phyloP scores from a whole-genome alignment of 441 rosid species.

The Populus hybrid region DNA sequence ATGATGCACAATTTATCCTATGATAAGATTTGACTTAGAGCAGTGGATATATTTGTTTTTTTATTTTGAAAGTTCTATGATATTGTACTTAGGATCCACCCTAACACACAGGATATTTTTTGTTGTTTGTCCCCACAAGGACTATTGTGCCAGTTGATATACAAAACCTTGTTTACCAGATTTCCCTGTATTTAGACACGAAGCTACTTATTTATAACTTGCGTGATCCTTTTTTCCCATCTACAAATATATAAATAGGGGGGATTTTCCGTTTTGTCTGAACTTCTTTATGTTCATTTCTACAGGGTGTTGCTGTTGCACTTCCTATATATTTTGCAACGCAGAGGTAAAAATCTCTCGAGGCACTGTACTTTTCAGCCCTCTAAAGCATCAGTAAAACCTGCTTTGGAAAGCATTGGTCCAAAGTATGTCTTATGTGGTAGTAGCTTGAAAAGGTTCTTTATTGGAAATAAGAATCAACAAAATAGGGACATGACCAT shows the following conservation, averaged over 20 bases:
- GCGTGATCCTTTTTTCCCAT: neutral
- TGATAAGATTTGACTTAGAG: neutral
- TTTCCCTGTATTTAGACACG: conserved; percentile 1
- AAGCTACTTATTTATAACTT: neutral
- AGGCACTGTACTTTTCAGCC: conserved; percentile 11
- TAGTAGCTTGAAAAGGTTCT: neutral
- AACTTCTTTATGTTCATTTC: conserved; percentile 21
- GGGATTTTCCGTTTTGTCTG: conserved; percentile 2
- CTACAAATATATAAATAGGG: neutral
- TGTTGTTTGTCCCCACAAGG: neutral
- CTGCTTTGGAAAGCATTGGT: neutral
- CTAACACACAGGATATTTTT: neutral
- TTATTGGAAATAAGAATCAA: neutral
- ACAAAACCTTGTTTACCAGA: neutral
- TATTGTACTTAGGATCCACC: neutral
- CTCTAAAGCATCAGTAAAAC: neutral
- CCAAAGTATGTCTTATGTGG: neutral
- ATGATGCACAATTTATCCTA: neutral
- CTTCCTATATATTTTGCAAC: conserved; percentile 97
- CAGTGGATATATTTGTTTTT: neutral
- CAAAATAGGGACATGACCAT: neutral
- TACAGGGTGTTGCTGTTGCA: conserved; percentile 96
- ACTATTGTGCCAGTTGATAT: neutral
- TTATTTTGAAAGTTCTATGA: neutral
- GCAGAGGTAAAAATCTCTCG: conserved; percentile 57